These are phyloP conservation scores for Anacardium occidentale DNA, from an alignment of 345 rosid genomes.

Conservation along the genomic window DNA sequence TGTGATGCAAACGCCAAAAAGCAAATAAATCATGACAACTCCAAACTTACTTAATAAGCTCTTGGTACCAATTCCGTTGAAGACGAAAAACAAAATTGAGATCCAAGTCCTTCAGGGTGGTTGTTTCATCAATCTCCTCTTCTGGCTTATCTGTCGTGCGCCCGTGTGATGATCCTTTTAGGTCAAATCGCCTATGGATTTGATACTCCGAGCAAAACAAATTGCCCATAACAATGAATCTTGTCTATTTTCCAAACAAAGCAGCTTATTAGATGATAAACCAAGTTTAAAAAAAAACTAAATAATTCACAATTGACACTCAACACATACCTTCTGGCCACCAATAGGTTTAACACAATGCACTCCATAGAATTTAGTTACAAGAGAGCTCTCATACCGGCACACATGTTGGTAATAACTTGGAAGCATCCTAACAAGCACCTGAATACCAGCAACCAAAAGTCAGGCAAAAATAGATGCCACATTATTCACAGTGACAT, in stretches of 20 bases:
- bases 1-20: background rate
- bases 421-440: constrained; percentile 85
- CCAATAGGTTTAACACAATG: constrained; percentile 96
- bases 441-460: constrained; percentile 46
- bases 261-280: constrained; percentile 24
- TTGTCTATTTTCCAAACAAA: constrained; percentile 54
- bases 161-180: constrained; percentile 97
- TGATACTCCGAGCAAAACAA: constrained; percentile 92
- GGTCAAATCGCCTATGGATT: constrained; percentile 91
- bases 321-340: constrained; percentile 75
- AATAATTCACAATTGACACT: background rate
- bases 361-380: constrained; percentile 91
- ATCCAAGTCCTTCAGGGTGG: constrained; percentile 92
- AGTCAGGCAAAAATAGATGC: constrained; percentile 20
- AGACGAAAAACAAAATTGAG: constrained; percentile 87
- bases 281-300: constrained; percentile 2
- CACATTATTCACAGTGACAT: constrained; percentile 7
- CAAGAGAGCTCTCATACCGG: constrained; percentile 72
- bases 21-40: background rate
- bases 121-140: constrained; percentile 94
- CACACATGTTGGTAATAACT: constrained; percentile 78
- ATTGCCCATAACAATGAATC: constrained; percentile 97
- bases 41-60: constrained; percentile 67
- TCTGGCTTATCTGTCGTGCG: constrained; percentile 81
- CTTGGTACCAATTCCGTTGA: constrained; percentile 78